A percentile compares a stretch with the other conserved stretches of the same genome.
phyloP scores from a whole-genome alignment of 2,329 filamentous ascomycete genomes.

The Colletotrichum cuscutae region DNA sequence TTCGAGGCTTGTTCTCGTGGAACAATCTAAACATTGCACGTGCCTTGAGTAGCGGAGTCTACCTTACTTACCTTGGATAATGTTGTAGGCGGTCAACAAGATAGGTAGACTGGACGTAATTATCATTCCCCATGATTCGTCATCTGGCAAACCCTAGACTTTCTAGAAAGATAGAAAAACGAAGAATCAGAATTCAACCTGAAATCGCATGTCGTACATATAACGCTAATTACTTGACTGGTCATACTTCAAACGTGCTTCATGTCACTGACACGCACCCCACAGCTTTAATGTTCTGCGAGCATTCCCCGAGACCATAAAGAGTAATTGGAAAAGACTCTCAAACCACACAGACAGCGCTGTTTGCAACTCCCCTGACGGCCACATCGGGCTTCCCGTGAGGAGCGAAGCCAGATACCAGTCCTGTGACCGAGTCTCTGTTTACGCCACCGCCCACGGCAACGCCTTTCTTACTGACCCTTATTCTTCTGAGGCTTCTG shows the following conservation, averaged over 20 bases:
- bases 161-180: neutral
- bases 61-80: too few relatives aligned
- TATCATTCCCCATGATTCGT: too few relatives aligned
- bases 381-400: neutral
- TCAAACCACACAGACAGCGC: neutral
- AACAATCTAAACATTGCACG: too few relatives aligned
- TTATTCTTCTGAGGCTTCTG: constrained; percentile 47
- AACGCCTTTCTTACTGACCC: constrained; percentile 50
- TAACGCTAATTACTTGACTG: neutral
- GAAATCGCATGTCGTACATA: neutral
- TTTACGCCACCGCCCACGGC: constrained; percentile 55
- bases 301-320: neutral
- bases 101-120: too few relatives aligned
- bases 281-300: neutral
- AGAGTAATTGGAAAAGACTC: neutral
- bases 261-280: neutral
- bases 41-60: too few relatives aligned
- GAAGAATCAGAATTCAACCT: neutral
- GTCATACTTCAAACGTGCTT: neutral
- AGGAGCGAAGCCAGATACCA: constrained; percentile 47
- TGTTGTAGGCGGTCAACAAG: too few relatives aligned
- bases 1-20: too few relatives aligned
- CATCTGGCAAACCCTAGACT: too few relatives aligned
- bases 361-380: neutral
- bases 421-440: constrained; percentile 49